A percentile compares a stretch with the other conserved stretches of the same genome.
Conservation (phyloP, 2,329 filamentous ascomycete genomes). For the Monosporascus ibericus region DNA sequence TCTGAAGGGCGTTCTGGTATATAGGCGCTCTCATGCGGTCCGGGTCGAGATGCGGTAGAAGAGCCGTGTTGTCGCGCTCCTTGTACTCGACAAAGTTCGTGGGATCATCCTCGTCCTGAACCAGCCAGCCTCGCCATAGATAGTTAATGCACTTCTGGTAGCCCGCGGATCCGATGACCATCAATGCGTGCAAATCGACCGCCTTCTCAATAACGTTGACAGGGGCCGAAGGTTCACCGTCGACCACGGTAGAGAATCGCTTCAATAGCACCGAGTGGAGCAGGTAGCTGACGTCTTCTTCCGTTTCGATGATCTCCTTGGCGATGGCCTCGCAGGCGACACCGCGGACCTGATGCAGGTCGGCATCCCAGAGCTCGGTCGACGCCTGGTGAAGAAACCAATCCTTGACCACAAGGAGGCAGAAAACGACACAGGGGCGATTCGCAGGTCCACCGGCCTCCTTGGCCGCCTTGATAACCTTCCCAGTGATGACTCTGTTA, state of each 20-base stretch:
- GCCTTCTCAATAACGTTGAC: slow-evolving; percentile 90
- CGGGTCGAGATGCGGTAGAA: slow-evolving; percentile 80
- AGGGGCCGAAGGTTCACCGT: slow-evolving; percentile 65
- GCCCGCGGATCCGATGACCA: slow-evolving; percentile 83
- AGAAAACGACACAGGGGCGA: slow-evolving; percentile 75
- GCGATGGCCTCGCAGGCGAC: slow-evolving; percentile 86
- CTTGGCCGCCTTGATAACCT: slow-evolving; percentile 74
- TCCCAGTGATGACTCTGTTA: slow-evolving; percentile 74
- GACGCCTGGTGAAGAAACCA: slow-evolving; percentile 76
- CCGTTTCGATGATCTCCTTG: slow-evolving; percentile 78
- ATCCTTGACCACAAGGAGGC: slow-evolving; percentile 63
- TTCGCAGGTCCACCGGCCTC: slow-evolving; percentile 74
- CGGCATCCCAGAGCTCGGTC: slow-evolving; percentile 86
- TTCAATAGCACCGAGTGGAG: slow-evolving; percentile 78
- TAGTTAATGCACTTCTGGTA: slow-evolving; percentile 94
- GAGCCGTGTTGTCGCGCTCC: slow-evolving; percentile 70
- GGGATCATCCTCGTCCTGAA: slow-evolving; percentile 91
- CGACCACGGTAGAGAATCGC: slow-evolving; percentile 74
- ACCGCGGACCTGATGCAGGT: slow-evolving; percentile 72
- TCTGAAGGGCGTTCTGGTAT: slow-evolving; percentile 87
- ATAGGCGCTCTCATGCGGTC: slow-evolving; percentile 88
- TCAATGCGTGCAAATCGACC: slow-evolving; percentile 84
- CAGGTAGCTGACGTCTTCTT: slow-evolving; percentile 73
- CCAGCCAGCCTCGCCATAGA: slow-evolving; percentile 91
- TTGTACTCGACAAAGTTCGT: slow-evolving; percentile 85